Base-by-base conservation (phyloP, 169 alveolate species). In the Plasmodium chabaudi region DNA sequence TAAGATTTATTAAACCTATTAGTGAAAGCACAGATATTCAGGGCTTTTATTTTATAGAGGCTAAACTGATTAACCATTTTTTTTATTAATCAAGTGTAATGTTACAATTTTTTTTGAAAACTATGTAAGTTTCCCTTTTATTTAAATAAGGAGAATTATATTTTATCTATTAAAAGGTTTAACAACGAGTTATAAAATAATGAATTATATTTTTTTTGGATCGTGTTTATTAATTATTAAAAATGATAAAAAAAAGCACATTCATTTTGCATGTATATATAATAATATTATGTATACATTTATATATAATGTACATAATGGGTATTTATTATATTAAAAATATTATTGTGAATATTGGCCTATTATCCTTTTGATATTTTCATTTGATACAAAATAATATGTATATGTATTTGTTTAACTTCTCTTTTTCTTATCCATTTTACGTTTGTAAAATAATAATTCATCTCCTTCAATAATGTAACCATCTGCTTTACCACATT, bases 381-480 rank as follows among this genome's bases (percentile, higher is more conserved):
- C 7, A 34, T 34, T 34, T 34, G 7, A 34, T 34, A 34, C 42
- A 34, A 34, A 34, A 34, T 34, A 34, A 34, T 34, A 34, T 34
- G 1, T 27, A 34, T 34, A 34, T 34, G 42, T 34, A 34, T 34
- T 64, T 73, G 1, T 25, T 89, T 87, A 93, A 75, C 69, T 87
- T 87, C 97, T 94, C 96, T 97, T 97, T 98, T 97, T 98, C 98
- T 97, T 97, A 94, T 98, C 99, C 94, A 98, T 93, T 93, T 98
- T 98, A 94, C 97, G 97, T 94, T 96, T 94, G 97, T 99, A 98
- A 97, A 98, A 98, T 94, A 95, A 97, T 88, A 98, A 97, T 93
- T 98, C 99, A 89, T 96, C 99, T 82, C 99, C 99, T 96, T 98
- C 99, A 56, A 98, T 96, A 86, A 98, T 96, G 93, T 97, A 98